Percentiles rank a stretch among this genome's conserved stretches.
Evolutionary conservation across 331 rosid species (phyloP).

Genomic region (Quercus lobata): DNA sequence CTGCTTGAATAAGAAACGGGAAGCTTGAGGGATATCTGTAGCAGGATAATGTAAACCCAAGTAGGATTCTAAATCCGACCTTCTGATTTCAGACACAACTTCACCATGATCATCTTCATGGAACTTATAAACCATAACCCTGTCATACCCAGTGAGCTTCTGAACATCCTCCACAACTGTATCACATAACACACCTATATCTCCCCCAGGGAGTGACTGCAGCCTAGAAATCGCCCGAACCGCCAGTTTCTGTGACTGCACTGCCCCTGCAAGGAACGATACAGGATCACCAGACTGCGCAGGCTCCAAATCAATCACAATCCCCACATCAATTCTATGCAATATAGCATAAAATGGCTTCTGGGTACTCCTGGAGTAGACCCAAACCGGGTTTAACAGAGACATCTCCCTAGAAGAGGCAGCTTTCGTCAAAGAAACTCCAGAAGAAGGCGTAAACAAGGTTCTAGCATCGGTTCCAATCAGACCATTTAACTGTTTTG

Average conservation of each 20-base stretch:
- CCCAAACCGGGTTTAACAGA: slow-evolving; percentile 66
- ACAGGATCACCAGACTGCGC: slow-evolving; percentile 63
- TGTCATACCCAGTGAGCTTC: slow-evolving; percentile 79
- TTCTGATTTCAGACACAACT: slow-evolving; percentile 69
- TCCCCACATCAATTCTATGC: slow-evolving; percentile 83
- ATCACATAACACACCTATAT: slow-evolving; percentile 60
- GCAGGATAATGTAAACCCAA: slow-evolving; percentile 87
- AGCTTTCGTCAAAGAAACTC: slow-evolving; percentile 55
- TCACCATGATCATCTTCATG: slow-evolving; percentile 91
- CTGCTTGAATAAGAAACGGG: slow-evolving; percentile 80
- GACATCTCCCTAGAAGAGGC: slow-evolving; percentile 54
- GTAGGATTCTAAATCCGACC: slow-evolving; percentile 67
- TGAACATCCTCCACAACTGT: slow-evolving; percentile 71
- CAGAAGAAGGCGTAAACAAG: slow-evolving; percentile 64
- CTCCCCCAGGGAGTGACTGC: slow-evolving; percentile 75
- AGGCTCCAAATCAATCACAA: slow-evolving; percentile 84
- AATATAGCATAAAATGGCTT: slow-evolving; percentile 82
- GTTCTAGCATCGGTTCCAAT: slow-evolving; percentile 60
- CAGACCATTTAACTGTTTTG: slow-evolving; percentile 19
- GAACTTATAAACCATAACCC: slow-evolving; percentile 84
- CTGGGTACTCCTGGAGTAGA: slow-evolving; percentile 45
- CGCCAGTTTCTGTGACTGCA: slow-evolving; percentile 81
- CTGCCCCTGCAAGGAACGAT: slow-evolving; percentile 72
- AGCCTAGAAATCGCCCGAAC: slow-evolving; percentile 79
- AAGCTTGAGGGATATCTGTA: slow-evolving; percentile 75